phyloP scores from a whole-genome alignment of 2,329 filamentous ascomycete species.

The Monilinia fructigena region DNA sequence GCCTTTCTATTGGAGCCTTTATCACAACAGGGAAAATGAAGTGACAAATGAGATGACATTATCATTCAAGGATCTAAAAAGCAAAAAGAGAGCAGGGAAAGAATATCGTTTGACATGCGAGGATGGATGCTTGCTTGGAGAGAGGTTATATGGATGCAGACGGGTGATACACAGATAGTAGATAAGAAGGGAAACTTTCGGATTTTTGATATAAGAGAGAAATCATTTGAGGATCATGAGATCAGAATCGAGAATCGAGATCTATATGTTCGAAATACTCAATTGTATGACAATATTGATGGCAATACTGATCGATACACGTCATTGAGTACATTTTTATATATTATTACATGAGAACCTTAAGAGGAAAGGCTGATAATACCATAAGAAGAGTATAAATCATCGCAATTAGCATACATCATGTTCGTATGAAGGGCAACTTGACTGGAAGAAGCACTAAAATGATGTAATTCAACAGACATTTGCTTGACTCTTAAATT shows the following conservation, averaged over 20 bases:
- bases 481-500: neutral
- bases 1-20: slow-evolving; percentile 7
- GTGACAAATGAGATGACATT: slow-evolving; percentile 6
- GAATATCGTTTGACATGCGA: slow-evolving; percentile 12
- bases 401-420: neutral
- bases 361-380: neutral
- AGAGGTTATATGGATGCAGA: slow-evolving; percentile 4
- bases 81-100: neutral
- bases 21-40: neutral
- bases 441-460: neutral
- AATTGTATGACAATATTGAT: neutral
- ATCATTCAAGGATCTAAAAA: neutral
- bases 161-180: neutral
- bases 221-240: neutral
- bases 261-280: neutral
- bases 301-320: neutral
- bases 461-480: neutral
- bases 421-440: neutral
- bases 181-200: neutral
- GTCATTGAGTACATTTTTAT: neutral
- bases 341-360: neutral
- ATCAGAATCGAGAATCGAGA: neutral
- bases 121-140: slow-evolving; percentile 20
- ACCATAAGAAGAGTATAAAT: neutral
- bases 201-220: neutral